phyloP scores from a whole-genome alignment of 1,284 basidiomycete genomes.

The Leccinum griseonigrum region DNA sequence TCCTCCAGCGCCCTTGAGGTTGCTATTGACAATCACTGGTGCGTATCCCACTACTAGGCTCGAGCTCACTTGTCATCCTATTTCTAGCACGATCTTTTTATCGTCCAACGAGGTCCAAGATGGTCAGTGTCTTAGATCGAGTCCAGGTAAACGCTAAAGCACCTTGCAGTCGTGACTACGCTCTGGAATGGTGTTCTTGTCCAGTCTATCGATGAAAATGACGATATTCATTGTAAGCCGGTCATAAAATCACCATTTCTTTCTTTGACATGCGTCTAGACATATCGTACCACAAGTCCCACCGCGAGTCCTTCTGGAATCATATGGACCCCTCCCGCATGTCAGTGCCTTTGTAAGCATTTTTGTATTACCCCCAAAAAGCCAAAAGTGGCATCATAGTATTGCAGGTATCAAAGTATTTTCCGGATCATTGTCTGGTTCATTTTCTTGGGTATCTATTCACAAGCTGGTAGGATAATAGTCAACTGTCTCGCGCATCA shows the following conservation, averaged over 20 bases:
- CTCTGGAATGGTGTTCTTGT: conserved; percentile 84
- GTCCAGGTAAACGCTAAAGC: conserved; percentile 6
- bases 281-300: conserved; percentile 53
- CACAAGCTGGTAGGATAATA: conserved; percentile 63
- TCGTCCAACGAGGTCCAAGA: conserved; percentile 86
- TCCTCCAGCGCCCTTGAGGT: conserved; percentile 31
- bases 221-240: conserved; percentile 67
- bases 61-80: conserved; percentile 5
- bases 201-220: conserved; percentile 68
- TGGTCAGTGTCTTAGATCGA: conserved; percentile 41
- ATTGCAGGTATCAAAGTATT: conserved; percentile 67
- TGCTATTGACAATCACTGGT: conserved; percentile 64
- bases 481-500: neutral
- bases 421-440: conserved; percentile 81
- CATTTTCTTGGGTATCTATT: conserved; percentile 82
- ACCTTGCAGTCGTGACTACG: conserved; percentile 54
- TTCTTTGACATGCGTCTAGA: conserved; percentile 41
- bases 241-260: neutral
- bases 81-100: conserved; percentile 72
- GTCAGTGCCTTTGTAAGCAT: conserved; percentile 72
- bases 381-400: neutral
- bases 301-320: conserved; percentile 57
- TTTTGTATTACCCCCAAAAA: neutral
- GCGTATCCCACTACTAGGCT: conserved; percentile 13
- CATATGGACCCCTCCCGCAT: conserved; percentile 80